phyloP scores from a whole-genome alignment of 208 protist genomes.

The Paratrypanosoma confusum region DNA sequence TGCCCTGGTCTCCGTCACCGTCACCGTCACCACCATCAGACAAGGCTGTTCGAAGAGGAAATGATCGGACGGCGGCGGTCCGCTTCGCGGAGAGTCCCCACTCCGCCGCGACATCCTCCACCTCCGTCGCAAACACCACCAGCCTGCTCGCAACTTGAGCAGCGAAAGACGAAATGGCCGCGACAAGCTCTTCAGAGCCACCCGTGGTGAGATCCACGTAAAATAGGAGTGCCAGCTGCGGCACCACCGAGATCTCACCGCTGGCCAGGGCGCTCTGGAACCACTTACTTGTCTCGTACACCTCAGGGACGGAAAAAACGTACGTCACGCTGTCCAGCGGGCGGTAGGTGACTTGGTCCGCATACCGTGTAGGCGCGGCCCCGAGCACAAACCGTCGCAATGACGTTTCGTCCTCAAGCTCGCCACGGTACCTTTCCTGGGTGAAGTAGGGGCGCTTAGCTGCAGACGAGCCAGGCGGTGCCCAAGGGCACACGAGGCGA shows the following conservation, averaged over 20 bases:
- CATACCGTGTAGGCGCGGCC: conserved; percentile 19
- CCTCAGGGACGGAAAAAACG: conserved; percentile 11
- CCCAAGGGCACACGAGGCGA: too few species aligned
- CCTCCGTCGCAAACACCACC: conserved; percentile 23
- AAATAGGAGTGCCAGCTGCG: conserved; percentile 10
- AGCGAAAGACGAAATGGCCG: conserved; percentile 13
- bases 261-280: background rate
- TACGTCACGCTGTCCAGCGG: conserved; percentile 17
- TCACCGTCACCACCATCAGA: too few species aligned
- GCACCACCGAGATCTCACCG: background rate
- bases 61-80: too few species aligned
- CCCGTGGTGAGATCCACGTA: conserved; percentile 19
- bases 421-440: background rate
- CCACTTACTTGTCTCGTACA: conserved; percentile 2
- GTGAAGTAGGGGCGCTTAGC: too few species aligned
- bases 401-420: conserved; percentile 1
- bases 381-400: conserved; percentile 26
- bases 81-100: conserved; percentile 10
- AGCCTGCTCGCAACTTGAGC: conserved; percentile 18
- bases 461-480: too few species aligned
- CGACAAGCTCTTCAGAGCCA: conserved; percentile 22
- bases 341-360: conserved; percentile 23
- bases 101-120: conserved; percentile 13
- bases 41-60: too few species aligned
- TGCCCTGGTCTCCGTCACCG: too few species aligned